Percentiles rank a stretch among this genome's conserved stretches.
Evolutionary conservation across 192 early-diverging fungal species (phyloP).

Genomic region (Umbelopsis ramanniana): DNA sequence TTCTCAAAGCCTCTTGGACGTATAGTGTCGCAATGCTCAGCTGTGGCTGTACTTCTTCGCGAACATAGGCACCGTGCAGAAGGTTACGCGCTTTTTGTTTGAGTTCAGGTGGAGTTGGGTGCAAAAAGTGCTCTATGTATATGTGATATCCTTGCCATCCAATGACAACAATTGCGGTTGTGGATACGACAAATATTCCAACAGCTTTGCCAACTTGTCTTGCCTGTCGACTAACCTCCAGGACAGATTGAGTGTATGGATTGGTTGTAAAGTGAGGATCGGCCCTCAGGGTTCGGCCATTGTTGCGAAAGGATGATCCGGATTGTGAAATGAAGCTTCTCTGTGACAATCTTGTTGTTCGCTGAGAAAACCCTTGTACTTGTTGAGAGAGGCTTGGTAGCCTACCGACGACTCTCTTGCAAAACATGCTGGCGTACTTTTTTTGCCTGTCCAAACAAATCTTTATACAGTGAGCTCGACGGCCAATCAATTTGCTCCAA

Average conservation of each 20-base stretch:
- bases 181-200: conserved; percentile 38
- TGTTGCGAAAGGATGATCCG: background rate
- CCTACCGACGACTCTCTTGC: background rate
- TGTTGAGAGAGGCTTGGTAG: background rate
- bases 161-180: conserved; percentile 36
- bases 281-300: background rate
- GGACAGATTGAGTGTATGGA: conserved; percentile 28
- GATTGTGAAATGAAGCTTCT: background rate
- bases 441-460: no score
- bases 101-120: conserved; percentile 47
- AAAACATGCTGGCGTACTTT: background rate
- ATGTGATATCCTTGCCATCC: conserved; percentile 50
- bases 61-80: conserved; percentile 61
- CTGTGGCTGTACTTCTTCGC: conserved; percentile 52
- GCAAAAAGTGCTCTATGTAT: conserved; percentile 56
- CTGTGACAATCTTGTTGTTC: background rate
- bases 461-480: no score
- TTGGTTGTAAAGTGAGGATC: conserved; percentile 28
- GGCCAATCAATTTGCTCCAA: background rate
- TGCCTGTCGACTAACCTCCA: conserved; percentile 27
- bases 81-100: conserved; percentile 42
- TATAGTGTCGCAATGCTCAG: conserved; percentile 48
- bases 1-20: conserved; percentile 40
- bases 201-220: conserved; percentile 32
- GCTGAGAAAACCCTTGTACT: background rate